phyloP scores from a whole-genome alignment of 805 yeast genomes.

The Yarrowia porcina region DNA sequence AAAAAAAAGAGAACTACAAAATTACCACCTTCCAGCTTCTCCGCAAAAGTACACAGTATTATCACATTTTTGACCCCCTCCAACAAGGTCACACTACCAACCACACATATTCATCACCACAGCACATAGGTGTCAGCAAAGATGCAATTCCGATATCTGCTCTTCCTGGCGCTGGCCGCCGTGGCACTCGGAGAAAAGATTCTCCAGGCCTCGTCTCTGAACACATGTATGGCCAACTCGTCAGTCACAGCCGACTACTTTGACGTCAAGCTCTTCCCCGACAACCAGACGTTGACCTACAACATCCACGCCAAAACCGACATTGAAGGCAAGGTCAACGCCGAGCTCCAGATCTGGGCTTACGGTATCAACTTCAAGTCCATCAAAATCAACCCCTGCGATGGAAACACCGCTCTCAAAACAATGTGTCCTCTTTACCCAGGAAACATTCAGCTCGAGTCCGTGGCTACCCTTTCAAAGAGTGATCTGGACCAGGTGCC shows the following conservation, averaged over 20 bases:
- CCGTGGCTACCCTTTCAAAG: conserved; percentile 54
- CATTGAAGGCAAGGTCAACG: conserved; percentile 61
- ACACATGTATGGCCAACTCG: conserved; percentile 78
- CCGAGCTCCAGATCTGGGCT: conserved; percentile 73
- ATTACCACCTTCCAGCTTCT: neutral
- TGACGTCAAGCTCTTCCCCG: conserved; percentile 73
- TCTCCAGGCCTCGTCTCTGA: conserved; percentile 68
- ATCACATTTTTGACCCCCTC: neutral
- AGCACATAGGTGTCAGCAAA: neutral
- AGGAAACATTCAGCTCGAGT: conserved; percentile 73
- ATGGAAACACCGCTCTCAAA: conserved; percentile 51
- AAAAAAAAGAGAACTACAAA: neutral
- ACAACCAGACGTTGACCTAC: conserved; percentile 62
- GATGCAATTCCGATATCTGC: conserved; percentile 17
- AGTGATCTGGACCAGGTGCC: conserved; percentile 61
- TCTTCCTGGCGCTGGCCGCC: conserved; percentile 14
- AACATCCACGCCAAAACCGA: conserved; percentile 67
- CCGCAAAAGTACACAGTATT: neutral
- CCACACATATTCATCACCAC: neutral
- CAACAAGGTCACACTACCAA: neutral
- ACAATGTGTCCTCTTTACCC: conserved; percentile 89
- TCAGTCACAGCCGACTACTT: conserved; percentile 70
- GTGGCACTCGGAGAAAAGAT: conserved; percentile 24
- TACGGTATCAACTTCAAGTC: conserved; percentile 75
- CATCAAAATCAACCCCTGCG: conserved; percentile 60